phyloP scores from a whole-genome alignment of 495 filamentous ascomycete species.

The Cercophora sp. region DNA sequence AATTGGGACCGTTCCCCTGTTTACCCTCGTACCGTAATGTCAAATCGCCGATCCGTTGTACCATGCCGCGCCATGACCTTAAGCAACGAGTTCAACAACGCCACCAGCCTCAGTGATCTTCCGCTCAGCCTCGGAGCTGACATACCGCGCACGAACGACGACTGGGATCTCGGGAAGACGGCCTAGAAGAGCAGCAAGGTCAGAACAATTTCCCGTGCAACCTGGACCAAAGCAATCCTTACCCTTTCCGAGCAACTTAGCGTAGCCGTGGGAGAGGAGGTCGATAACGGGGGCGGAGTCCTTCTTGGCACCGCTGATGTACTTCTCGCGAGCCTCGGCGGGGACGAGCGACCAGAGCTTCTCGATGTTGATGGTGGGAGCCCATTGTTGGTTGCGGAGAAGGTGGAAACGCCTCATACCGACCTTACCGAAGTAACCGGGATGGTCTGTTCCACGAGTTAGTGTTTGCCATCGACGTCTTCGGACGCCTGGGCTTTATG shows the following conservation, averaged over 20 bases:
- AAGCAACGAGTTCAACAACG: constrained; percentile 34
- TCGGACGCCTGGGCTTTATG: too few relatives aligned
- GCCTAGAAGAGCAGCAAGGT: constrained; percentile 19
- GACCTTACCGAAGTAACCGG: constrained; percentile 38
- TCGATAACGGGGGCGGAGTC: constrained; percentile 35
- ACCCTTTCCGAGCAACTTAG: constrained; percentile 38
- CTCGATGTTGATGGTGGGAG: constrained; percentile 35
- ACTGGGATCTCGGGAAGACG: constrained; percentile 33
- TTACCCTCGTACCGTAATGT: constrained; percentile 32
- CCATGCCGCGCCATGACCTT: constrained; percentile 21
- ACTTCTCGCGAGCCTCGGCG: constrained; percentile 31
- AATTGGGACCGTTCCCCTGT: constrained; percentile 26
- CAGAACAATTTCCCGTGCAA: too few relatives aligned
- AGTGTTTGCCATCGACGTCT: constrained; percentile 16
- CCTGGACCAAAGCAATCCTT: constrained; percentile 10
- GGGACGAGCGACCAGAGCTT: constrained; percentile 37
- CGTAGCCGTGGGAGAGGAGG: constrained; percentile 34
- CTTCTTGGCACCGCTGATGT: constrained; percentile 29
- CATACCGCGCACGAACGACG: constrained; percentile 32
- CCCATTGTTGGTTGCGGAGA: constrained; percentile 33
- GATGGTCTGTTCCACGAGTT: constrained; percentile 28
- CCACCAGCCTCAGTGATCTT: constrained; percentile 34
- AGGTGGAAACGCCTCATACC: constrained; percentile 37
- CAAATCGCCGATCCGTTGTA: constrained; percentile 32
- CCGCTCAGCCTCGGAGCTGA: constrained; percentile 35